phyloP scores from a whole-genome alignment of 2,329 filamentous ascomycete genomes.

The Stromatinia cepivora region DNA sequence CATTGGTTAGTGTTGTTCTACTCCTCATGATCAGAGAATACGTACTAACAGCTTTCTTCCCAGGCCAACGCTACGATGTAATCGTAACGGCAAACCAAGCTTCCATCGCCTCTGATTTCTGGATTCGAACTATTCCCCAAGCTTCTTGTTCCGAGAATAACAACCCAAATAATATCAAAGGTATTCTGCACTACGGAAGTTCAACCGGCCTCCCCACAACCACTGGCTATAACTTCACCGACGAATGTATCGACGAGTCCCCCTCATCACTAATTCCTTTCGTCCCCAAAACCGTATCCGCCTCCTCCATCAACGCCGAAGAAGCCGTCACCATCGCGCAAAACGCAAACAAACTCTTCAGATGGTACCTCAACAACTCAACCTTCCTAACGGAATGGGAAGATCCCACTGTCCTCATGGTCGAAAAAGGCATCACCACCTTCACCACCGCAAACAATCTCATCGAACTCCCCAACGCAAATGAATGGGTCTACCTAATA shows the following conservation, averaged over 20 bases:
- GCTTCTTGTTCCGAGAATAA: slow-evolving; percentile 58
- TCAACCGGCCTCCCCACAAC: slow-evolving; percentile 39
- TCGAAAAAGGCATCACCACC: slow-evolving; percentile 35
- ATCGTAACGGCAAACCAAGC: slow-evolving; percentile 50
- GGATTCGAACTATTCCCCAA: slow-evolving; percentile 57
- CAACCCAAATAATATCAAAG: slow-evolving; percentile 50
- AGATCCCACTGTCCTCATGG: slow-evolving; percentile 47
- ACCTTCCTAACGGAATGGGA: slow-evolving; percentile 50
- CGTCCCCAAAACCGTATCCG: slow-evolving; percentile 27
- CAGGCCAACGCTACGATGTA: slow-evolving; percentile 46
- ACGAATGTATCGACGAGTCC: slow-evolving; percentile 39
- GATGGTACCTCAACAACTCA: slow-evolving; percentile 51
- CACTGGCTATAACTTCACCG: slow-evolving; percentile 32
- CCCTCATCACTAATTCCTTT: slow-evolving; percentile 37
- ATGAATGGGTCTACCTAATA: slow-evolving; percentile 39
- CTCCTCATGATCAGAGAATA: background rate
- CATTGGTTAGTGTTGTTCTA: slow-evolving; percentile 43
- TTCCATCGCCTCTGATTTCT: slow-evolving; percentile 48
- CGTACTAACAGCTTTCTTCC: background rate
- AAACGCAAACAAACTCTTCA: slow-evolving; percentile 43
- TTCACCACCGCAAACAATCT: slow-evolving; percentile 33
- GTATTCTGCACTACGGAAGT: slow-evolving; percentile 52
- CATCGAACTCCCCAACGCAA: slow-evolving; percentile 34
- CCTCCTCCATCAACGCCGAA: slow-evolving; percentile 11
- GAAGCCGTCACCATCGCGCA: slow-evolving; percentile 34